These are phyloP conservation scores for Penicillium sp. DNA, from an alignment of 2,329 filamentous ascomycete species.

Conservation along the genomic window DNA sequence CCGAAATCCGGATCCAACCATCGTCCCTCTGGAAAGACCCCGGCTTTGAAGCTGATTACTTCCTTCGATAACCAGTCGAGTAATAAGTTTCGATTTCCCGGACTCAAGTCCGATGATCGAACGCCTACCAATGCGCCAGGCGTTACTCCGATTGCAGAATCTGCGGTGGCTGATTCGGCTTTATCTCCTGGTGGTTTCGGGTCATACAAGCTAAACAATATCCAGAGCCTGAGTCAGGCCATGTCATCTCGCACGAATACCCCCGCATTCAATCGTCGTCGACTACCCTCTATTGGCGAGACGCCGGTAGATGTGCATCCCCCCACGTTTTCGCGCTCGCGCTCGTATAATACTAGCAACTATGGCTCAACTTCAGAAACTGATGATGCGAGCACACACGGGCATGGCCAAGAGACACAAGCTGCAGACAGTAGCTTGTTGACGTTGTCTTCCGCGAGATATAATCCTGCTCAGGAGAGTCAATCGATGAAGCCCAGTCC, in stretches of 20 bases:
- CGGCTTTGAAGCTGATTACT: conserved; percentile 84
- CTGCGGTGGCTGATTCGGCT: conserved; percentile 55
- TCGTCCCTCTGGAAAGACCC: conserved; percentile 65
- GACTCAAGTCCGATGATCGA: conserved; percentile 48
- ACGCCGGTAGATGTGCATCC: conserved; percentile 50
- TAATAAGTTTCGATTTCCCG: conserved; percentile 58
- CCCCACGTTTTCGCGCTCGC: conserved; percentile 36
- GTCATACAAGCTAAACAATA: conserved; percentile 50
- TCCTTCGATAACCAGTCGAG: conserved; percentile 58
- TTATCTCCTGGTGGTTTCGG: conserved; percentile 63
- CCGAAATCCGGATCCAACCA: conserved; percentile 47
- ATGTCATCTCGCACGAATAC: conserved; percentile 60
- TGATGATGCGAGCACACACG: conserved; percentile 22
- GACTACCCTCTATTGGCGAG: conserved; percentile 75
- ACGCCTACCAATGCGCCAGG: conserved; percentile 72
- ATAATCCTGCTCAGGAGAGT: conserved; percentile 37
- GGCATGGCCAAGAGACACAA: conserved; percentile 25
- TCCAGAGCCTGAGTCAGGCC: conserved; percentile 64
- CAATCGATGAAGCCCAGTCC: conserved; percentile 42
- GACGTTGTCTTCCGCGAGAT: conserved; percentile 39
- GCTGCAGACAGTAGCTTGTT: conserved; percentile 34
- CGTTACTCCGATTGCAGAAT: conserved; percentile 82
- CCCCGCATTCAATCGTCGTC: conserved; percentile 55
- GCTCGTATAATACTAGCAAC: conserved; percentile 39
- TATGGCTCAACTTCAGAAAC: conserved; percentile 46